Base-by-base conservation (phyloP, 2,329 filamentous ascomycete species). In the Diaporthe batatas region DNA sequence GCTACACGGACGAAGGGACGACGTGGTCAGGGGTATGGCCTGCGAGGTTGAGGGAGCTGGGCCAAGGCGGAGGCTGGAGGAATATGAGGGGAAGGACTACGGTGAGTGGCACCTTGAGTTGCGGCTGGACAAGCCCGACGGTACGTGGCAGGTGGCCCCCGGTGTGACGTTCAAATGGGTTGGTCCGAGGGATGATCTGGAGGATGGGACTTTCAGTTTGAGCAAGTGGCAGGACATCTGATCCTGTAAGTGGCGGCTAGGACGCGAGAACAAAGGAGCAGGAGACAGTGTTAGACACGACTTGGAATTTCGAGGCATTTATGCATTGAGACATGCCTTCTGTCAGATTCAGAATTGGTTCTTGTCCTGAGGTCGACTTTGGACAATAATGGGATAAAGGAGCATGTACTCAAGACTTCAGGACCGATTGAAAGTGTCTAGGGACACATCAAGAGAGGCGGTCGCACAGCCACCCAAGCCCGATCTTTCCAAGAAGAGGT, bases 151-250 rank as follows among this genome's bases (percentile, higher is more conserved):
- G 10, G 6, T n/a, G 18, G 59, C 12, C 2, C 11, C 42, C 1
- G 59, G 59, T 6, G 59, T 65, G 25, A 65, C 59, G 2, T 65
- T 65, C 42, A 65, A 65, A 32, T 65, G 59, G 59, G 29, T 36
- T 23, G 59, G 59, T 6, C 59, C 59, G 1, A 49, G 42, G 42
- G 59, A 65, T 7, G 59, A 65, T 21, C 29, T 65, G 21, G 42
- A 65, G 42, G 59, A 49, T 44, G 59, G 59, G 11, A 36, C 18
- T 7, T 65, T 65, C 59, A 49, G 42, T 21, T 25, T 65, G 42
- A 65, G 42, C 36, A 47, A 47, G 59, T 49, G 59, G 59, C 59
- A 65, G 42, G 59, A 65, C 21, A 36, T 47, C 6, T 65, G n/a
- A 32, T 34, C 12, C 7, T 23, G n/a, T n/a, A n/a, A n/a, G n/a